Evolutionary conservation across 768 basidiomycete genomes (phyloP).

Genomic region (Tricholoma furcatifolium): DNA sequence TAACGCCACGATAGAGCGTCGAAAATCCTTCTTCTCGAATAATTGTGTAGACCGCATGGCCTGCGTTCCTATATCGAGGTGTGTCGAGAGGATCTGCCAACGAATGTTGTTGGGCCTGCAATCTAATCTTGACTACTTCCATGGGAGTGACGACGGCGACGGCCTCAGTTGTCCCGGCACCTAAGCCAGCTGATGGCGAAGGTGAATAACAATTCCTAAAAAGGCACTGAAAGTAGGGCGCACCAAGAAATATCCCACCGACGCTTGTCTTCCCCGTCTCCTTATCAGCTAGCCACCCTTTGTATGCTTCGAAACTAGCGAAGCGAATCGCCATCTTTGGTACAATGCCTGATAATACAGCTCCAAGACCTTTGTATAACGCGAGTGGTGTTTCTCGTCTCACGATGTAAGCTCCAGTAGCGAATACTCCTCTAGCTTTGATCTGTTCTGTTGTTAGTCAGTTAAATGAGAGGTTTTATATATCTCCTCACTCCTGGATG

Average conservation of each 20-base stretch:
- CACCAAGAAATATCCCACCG: conserved; percentile 85
- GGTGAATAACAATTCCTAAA: not conserved
- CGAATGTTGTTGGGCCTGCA: conserved; percentile 98
- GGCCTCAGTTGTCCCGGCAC: conserved; percentile 94
- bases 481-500: conserved; percentile 69
- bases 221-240: conserved; percentile 20
- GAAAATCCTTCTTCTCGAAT: conserved; percentile 85
- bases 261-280: conserved; percentile 78
- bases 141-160: conserved; percentile 95
- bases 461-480: not conserved
- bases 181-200: conserved; percentile 72
- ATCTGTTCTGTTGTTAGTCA: conserved; percentile 49
- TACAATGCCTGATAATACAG: conserved; percentile 94
- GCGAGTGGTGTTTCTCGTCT: conserved; percentile 92
- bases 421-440: conserved; percentile 88
- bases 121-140: conserved; percentile 98
- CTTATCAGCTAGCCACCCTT: conserved; percentile 73
- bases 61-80: conserved; percentile 94
- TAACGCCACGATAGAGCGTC: conserved; percentile 90
- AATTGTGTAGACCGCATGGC: conserved; percentile 94
- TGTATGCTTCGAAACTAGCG: conserved; percentile 96
- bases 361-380: conserved; percentile 96
- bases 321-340: conserved; percentile 99
- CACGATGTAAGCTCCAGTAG: conserved; percentile 86
- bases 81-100: conserved; percentile 92